A percentile compares a stretch with the other conserved stretches of the same genome.
Evolutionary conservation across 2,329 filamentous ascomycete species (phyloP).

Genomic region (Penicillium freii): DNA sequence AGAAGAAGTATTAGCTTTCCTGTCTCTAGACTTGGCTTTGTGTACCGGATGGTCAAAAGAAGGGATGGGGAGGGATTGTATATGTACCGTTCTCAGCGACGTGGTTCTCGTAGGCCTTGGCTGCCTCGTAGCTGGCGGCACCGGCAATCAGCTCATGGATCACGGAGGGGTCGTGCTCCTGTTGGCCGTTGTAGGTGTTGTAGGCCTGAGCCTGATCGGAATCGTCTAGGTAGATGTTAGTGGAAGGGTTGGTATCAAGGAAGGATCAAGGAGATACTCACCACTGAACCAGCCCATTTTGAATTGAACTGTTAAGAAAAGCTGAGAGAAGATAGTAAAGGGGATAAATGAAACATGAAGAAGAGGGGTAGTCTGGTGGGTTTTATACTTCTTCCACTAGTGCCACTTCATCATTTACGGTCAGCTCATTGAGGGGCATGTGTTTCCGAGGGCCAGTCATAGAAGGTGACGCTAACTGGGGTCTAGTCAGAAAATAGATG

Average conservation of each 20-base stretch:
- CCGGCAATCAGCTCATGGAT: slow-evolving; percentile 74
- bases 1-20: not conserved
- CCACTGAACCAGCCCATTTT: slow-evolving; percentile 28
- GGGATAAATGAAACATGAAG: not conserved
- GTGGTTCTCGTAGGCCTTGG: slow-evolving; percentile 75
- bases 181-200: slow-evolving; percentile 24
- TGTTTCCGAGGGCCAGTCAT: not conserved
- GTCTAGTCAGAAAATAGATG: not conserved
- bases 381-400: slow-evolving; percentile 3
- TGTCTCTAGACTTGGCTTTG: no score
- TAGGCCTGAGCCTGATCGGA: slow-evolving; percentile 53
- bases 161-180: slow-evolving; percentile 59
- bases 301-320: slow-evolving; percentile 3
- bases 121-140: slow-evolving; percentile 73
- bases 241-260: slow-evolving; percentile 34
- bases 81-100: slow-evolving; percentile 64
- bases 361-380: not conserved
- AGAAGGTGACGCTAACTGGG: not conserved
- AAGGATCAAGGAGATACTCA: slow-evolving; percentile 37
- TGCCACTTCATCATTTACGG: not conserved
- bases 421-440: not conserved
- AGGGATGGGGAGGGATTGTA: no score
- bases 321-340: not conserved
- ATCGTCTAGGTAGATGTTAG: slow-evolving; percentile 25
- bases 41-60: no score